Percentiles rank a stretch among this genome's conserved stretches.
phyloP scores from a whole-genome alignment of 192 early-diverging fungal genomes.

The Coemansia sp. region DNA sequence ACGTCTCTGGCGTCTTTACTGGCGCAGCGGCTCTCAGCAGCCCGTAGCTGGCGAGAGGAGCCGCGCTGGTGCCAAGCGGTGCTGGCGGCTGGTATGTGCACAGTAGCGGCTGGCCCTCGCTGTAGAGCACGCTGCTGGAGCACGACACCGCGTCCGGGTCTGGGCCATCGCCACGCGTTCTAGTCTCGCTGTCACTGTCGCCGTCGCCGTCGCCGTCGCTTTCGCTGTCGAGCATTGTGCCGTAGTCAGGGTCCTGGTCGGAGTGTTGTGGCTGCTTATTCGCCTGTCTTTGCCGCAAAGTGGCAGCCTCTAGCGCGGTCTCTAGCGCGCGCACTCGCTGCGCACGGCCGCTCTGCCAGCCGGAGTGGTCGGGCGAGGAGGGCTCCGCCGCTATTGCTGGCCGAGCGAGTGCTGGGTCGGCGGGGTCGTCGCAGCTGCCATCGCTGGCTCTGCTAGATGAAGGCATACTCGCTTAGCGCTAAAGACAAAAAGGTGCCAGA shows the following conservation, averaged over 20 bases:
- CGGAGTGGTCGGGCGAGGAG: background rate
- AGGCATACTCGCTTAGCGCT: background rate
- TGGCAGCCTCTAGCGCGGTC: slow-evolving; percentile 27
- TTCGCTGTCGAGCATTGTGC: slow-evolving; percentile 40
- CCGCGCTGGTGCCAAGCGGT: background rate
- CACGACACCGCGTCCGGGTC: slow-evolving; percentile 12
- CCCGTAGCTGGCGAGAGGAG: slow-evolving; percentile 6
- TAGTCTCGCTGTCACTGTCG: slow-evolving; percentile 1
- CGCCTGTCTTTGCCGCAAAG: slow-evolving; percentile 6
- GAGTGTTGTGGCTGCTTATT: background rate
- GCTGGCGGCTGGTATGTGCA: slow-evolving; percentile 44
- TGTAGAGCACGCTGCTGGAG: slow-evolving; percentile 41
- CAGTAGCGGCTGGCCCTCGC: slow-evolving; percentile 52
- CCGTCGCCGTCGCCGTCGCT: background rate
- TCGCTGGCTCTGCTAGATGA: background rate
- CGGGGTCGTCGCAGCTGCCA: background rate
- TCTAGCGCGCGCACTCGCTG: slow-evolving; percentile 43
- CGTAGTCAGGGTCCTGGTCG: slow-evolving; percentile 16
- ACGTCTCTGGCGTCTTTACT: slow-evolving; percentile 37
- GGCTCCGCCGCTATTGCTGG: background rate
- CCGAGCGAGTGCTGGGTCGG: no score
- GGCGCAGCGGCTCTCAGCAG: slow-evolving; percentile 1
- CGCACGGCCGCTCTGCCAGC: slow-evolving; percentile 37
- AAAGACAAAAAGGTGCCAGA: no score
- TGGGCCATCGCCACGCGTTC: slow-evolving; percentile 7